phyloP scores from a whole-genome alignment of 352 stramenopile species.

The Phytophthora crassamura region DNA sequence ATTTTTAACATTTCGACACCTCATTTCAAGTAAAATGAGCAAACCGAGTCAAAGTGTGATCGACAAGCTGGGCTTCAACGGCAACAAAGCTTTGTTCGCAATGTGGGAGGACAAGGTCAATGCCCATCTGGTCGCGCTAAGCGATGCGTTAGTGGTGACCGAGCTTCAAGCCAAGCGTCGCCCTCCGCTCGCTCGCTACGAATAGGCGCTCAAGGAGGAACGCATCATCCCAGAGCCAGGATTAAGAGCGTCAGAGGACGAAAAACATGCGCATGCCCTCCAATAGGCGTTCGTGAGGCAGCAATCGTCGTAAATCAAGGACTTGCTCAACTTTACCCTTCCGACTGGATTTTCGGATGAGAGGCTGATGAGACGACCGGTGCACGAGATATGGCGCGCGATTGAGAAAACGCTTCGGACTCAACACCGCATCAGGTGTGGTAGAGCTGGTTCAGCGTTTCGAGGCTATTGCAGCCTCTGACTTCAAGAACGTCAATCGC shows the following conservation, averaged over 20 bases:
- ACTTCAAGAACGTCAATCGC: constrained; percentile 1
- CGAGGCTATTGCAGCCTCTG: neutral
- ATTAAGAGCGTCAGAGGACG: too few species aligned
- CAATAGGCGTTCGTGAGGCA: too few species aligned
- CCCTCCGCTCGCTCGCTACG: neutral
- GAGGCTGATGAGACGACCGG: too few species aligned
- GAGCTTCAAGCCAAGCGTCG: too few species aligned
- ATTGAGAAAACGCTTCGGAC: constrained; percentile 1
- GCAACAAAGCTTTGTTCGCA: neutral
- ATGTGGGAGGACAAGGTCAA: neutral
- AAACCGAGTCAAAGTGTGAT: neutral
- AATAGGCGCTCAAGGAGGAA: neutral
- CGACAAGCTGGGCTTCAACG: neutral
- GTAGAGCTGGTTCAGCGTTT: neutral
- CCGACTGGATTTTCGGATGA: too few species aligned
- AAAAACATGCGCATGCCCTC: too few species aligned
- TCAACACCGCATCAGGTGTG: constrained; percentile 5
- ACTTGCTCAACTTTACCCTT: too few species aligned
- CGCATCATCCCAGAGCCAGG: too few species aligned
- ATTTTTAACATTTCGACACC: constrained; percentile 8
- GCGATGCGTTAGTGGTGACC: neutral
- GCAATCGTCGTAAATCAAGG: too few species aligned
- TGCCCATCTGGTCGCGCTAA: neutral
- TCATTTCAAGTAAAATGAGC: constrained; percentile 24
- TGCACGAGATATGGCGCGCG: constrained; percentile 4